Evolutionary conservation across 1,284 basidiomycete genomes (phyloP).

Genomic region (Lignosus rhinocerotis): DNA sequence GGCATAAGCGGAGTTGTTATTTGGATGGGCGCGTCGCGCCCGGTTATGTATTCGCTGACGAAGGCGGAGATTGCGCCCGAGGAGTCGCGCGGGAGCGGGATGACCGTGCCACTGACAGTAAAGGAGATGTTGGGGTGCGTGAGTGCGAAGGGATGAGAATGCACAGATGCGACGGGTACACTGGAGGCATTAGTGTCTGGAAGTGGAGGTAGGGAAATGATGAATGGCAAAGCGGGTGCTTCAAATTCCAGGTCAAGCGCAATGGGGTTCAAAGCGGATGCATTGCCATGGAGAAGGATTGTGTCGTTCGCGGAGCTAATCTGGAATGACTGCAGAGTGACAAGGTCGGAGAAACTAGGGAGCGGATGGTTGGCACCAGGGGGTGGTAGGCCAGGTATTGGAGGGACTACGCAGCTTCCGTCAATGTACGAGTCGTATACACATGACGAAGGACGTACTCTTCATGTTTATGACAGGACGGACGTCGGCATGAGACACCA

Average conservation of each 20-base stretch:
- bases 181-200: conserved; percentile 27
- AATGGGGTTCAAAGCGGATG: conserved; percentile 60
- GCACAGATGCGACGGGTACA: conserved; percentile 53
- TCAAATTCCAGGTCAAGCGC: conserved; percentile 47
- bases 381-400: conserved; percentile 63
- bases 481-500: conserved; percentile 45
- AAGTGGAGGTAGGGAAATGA: conserved; percentile 47
- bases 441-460: conserved; percentile 42
- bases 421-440: neutral
- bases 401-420: conserved; percentile 48
- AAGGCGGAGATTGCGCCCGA: conserved; percentile 58
- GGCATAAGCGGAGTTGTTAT: conserved; percentile 58
- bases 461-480: conserved; percentile 46
- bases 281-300: conserved; percentile 51
- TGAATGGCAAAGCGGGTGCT: conserved; percentile 59
- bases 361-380: conserved; percentile 52
- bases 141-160: conserved; percentile 54
- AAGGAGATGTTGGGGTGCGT: conserved; percentile 71
- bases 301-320: conserved; percentile 47
- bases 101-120: conserved; percentile 54
- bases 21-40: conserved; percentile 52
- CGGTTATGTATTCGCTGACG: conserved; percentile 61
- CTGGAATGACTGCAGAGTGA: conserved; percentile 59
- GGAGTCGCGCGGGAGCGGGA: conserved; percentile 50
- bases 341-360: conserved; percentile 56